phyloP scores from a whole-genome alignment of 202 grass and related monocot species.

The Miscanthus sacchariflorus region DNA sequence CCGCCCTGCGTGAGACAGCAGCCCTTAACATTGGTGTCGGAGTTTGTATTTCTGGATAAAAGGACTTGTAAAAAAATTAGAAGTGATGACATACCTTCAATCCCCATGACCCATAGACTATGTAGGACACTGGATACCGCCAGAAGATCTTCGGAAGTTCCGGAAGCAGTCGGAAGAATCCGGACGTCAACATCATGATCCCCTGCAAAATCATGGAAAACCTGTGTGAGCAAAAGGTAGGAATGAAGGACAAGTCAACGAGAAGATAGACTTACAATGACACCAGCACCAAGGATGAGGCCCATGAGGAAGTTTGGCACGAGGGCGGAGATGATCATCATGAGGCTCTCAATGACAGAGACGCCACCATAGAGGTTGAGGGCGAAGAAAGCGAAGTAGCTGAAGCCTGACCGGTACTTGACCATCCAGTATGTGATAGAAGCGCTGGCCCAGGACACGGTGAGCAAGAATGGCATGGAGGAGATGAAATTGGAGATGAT shows the following conservation, averaged over 20 bases:
- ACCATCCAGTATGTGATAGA: slow-evolving; percentile 95
- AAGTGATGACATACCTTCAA: slow-evolving; percentile 62
- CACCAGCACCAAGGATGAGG: slow-evolving; percentile 83
- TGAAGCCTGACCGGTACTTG: slow-evolving; percentile 76
- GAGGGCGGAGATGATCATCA: slow-evolving; percentile 96
- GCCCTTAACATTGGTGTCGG: background rate
- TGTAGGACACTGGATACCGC: slow-evolving; percentile 85
- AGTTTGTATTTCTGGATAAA: background rate
- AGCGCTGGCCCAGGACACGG: slow-evolving; percentile 64
- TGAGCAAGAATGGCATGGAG: slow-evolving; percentile 80
- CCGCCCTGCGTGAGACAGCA: slow-evolving; percentile 54
- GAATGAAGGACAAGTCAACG: background rate
- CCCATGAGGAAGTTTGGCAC: slow-evolving; percentile 99
- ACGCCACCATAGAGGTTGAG: slow-evolving; percentile 81
- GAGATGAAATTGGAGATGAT: slow-evolving; percentile 96
- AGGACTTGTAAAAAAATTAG: background rate
- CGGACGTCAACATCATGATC: slow-evolving; percentile 98
- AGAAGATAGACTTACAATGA: slow-evolving; percentile 67
- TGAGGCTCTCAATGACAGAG: slow-evolving; percentile 92
- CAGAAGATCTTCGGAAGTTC: slow-evolving; percentile 95
- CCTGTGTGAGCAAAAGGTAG: background rate
- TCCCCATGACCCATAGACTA: slow-evolving; percentile 93
- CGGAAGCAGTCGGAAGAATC: slow-evolving; percentile 88
- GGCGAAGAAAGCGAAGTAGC: slow-evolving; percentile 77
- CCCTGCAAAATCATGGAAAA: slow-evolving; percentile 52